Percentiles rank a stretch among this genome's conserved stretches.
phyloP scores from a whole-genome alignment of 129 eudicot genomes.

The Artemisia annua region DNA sequence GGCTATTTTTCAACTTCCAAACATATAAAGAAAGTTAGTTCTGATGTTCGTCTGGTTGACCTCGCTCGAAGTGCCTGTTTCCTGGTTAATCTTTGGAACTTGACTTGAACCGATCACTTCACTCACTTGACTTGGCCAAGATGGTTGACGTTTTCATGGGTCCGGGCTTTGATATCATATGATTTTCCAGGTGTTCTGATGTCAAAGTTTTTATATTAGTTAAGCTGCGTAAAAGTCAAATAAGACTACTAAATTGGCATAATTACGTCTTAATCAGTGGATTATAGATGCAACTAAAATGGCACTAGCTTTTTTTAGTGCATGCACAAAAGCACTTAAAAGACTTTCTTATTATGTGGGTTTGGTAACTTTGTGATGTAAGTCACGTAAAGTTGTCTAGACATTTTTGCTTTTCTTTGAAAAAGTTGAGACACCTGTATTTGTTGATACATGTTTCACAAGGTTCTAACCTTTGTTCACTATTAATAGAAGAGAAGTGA shows the following conservation, averaged over 20 bases:
- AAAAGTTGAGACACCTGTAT: conserved; percentile 9
- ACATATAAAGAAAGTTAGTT: background rate
- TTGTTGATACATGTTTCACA: background rate
- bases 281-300: background rate
- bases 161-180: too few species aligned
- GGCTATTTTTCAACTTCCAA: background rate
- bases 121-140: background rate
- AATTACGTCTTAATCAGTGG: background rate
- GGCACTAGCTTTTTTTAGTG: background rate
- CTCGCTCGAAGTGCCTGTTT: background rate
- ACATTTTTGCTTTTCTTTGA: conserved; percentile 10
- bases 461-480: background rate
- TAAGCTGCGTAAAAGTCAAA: background rate
- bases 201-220: too few species aligned
- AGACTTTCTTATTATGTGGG: conserved; percentile 6
- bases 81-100: background rate
- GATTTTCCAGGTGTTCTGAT: too few species aligned
- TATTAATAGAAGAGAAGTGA: too few species aligned
- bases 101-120: background rate
- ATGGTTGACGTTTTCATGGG: background rate
- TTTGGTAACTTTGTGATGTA: conserved; percentile 21
- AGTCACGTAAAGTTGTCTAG: conserved; percentile 25
- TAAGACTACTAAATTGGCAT: background rate
- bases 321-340: conserved; percentile 7
- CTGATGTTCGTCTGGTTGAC: background rate